Base-by-base conservation (phyloP, 305 asterid genomes). In the Solanum aculeatissimum region DNA sequence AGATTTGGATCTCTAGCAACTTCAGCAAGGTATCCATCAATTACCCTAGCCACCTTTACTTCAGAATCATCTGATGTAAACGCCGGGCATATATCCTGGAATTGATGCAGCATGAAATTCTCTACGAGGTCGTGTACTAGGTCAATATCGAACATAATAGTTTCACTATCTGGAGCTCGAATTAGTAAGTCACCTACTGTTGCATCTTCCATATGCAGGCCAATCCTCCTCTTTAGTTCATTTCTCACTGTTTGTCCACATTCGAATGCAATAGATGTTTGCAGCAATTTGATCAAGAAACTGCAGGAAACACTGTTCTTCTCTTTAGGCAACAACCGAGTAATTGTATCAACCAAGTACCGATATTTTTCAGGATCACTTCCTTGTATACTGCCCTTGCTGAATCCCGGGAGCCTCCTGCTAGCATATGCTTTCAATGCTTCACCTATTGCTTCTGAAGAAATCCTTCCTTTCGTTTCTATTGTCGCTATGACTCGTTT, bases 1-100 rank as follows among this genome's bases (percentile, higher is more conserved):
- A 93, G 87, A 43, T 87, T 86, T 35, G 91, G 84, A 86, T 93
- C 97, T 71, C 89, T 90, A 62, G 97, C 91, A 84, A 92, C 94
- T 90, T 93, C 95, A 74, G 93, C 92, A 83, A 94, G 94, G 87
- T 94, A 94, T 62, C 90, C 89, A 84, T 94, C 98, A 9, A 94
- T 91, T 68, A 94, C 81, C 77, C 90, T 88, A 40, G 97, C 92
- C 83, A 93, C 93, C 86, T 90, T 94, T 16, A 85, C 77, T 88
- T 90, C 91, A 14, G 97, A 88, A 66, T 83, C 91, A 62, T 90
- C 94, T 3, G 93, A 86, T 74, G 84, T 58, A n/a, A 86, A 88
- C 18, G 84, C 86, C 1, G 84, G 62, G 57, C 84, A 84, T 2
- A 85, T 66, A 80, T 89, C 95, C 14, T 81, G 84, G 65, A 89